Conservation (phyloP, 495 filamentous ascomycete species). For the Durotheca rogersii region DNA sequence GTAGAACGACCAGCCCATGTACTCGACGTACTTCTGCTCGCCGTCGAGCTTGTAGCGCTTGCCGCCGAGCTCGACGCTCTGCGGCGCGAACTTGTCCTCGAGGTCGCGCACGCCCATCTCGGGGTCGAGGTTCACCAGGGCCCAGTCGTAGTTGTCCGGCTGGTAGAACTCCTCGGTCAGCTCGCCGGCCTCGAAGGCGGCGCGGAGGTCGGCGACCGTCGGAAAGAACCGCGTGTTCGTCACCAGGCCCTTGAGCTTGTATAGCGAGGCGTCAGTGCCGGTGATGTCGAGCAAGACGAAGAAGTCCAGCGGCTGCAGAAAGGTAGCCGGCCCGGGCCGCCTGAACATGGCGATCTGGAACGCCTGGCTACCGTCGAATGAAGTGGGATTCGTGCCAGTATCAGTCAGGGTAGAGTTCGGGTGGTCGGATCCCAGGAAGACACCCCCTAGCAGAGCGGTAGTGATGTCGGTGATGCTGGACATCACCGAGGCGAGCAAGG, state of each 20-base stretch:
- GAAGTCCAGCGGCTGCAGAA: slow-evolving; percentile 41
- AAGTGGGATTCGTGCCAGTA: slow-evolving; percentile 33
- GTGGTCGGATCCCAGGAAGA: slow-evolving; percentile 36
- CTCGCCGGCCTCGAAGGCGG: slow-evolving; percentile 42
- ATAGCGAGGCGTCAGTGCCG: slow-evolving; percentile 40
- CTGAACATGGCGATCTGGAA: slow-evolving; percentile 38
- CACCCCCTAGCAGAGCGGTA: slow-evolving; percentile 34
- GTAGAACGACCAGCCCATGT: slow-evolving; percentile 59
- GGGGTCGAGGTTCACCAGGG: slow-evolving; percentile 36
- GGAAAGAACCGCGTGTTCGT: slow-evolving; percentile 39
- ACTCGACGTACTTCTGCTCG: slow-evolving; percentile 53
- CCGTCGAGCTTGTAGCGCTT: slow-evolving; percentile 48
- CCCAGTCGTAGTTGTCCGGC: slow-evolving; percentile 35
- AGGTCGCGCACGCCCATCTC: slow-evolving; percentile 41
- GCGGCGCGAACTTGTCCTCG: slow-evolving; percentile 43
- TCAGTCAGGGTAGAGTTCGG: slow-evolving; percentile 32
- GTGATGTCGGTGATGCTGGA: slow-evolving; percentile 41
- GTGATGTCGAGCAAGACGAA: slow-evolving; percentile 40
- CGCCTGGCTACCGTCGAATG: slow-evolving; percentile 36
- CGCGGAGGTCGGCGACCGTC: slow-evolving; percentile 36
- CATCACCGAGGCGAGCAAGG: slow-evolving; percentile 37
- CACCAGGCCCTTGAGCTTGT: slow-evolving; percentile 40
- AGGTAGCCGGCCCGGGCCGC: slow-evolving; percentile 37
- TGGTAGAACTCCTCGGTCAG: slow-evolving; percentile 35
- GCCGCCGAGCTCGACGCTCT: slow-evolving; percentile 39